Evolutionary conservation across 352 stramenopile genomes (phyloP).

Genomic region (Phytophthora colocasiae): DNA sequence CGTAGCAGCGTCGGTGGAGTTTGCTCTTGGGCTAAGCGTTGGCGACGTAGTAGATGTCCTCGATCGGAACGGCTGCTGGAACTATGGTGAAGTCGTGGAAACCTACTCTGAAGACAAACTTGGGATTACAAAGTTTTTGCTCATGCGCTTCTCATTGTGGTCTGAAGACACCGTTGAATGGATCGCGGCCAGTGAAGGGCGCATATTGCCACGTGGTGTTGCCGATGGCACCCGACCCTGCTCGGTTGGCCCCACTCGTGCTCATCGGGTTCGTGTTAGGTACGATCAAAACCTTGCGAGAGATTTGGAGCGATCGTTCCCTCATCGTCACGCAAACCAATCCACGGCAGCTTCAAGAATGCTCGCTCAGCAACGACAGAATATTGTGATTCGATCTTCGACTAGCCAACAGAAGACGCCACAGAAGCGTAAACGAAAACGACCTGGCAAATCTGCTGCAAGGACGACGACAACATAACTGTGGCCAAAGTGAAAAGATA

Average conservation of each 20-base stretch:
- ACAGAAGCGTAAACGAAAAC: slow-evolving; percentile 50
- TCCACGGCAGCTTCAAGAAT: slow-evolving; percentile 30
- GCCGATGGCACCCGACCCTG: slow-evolving; percentile 56
- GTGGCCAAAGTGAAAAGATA: slow-evolving; percentile 14
- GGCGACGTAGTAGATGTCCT: slow-evolving; percentile 83
- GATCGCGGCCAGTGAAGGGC: slow-evolving; percentile 71
- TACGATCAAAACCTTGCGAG: slow-evolving; percentile 61
- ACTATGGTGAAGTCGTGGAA: slow-evolving; percentile 79
- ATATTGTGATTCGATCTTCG: slow-evolving; percentile 14
- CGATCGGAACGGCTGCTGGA: slow-evolving; percentile 83
- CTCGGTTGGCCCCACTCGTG: slow-evolving; percentile 46
- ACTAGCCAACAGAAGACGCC: slow-evolving; percentile 36
- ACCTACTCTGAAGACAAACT: slow-evolving; percentile 49
- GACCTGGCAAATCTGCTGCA: slow-evolving; percentile 29
- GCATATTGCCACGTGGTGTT: slow-evolving; percentile 76
- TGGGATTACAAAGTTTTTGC: slow-evolving; percentile 60
- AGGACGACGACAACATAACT: slow-evolving; percentile 21
- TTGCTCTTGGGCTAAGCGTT: slow-evolving; percentile 54
- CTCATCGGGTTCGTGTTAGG: slow-evolving; percentile 48
- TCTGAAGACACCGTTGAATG: slow-evolving; percentile 69
- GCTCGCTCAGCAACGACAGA: slow-evolving; percentile 17
- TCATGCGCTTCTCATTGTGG: slow-evolving; percentile 73
- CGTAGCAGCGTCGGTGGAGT: slow-evolving; percentile 76
- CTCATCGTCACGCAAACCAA: slow-evolving; percentile 47
- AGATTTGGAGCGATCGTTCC: slow-evolving; percentile 60